Percentiles rank a stretch among this genome's conserved stretches.
These are phyloP conservation scores for Jamesozyma gamospora DNA, from an alignment of 805 yeast species.

Conservation along the genomic window DNA sequence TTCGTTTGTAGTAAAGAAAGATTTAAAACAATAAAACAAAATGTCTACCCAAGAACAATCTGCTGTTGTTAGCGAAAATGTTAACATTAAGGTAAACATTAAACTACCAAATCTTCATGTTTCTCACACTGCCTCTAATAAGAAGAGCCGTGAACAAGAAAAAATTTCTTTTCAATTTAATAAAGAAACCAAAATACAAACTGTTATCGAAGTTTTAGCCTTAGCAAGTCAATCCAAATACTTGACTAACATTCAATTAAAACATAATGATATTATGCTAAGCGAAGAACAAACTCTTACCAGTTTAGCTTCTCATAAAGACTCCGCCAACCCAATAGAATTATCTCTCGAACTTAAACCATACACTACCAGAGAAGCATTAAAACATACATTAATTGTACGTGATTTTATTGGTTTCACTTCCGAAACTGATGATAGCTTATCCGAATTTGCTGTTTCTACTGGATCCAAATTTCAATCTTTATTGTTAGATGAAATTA, in stretches of 20 bases:
- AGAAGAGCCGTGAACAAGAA: constrained; percentile 6
- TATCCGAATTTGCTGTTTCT: constrained; percentile 27
- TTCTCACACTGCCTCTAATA: constrained; percentile 5
- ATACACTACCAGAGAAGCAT: constrained; percentile 24
- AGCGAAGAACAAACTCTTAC: constrained; percentile 9
- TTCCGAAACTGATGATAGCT: constrained; percentile 24
- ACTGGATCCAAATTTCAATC: constrained; percentile 24
- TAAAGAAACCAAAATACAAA: constrained; percentile 20
- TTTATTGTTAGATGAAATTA: constrained; percentile 18
- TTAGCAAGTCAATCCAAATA: constrained; percentile 21
- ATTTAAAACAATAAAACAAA: not conserved
- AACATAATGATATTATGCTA: constrained; percentile 10
- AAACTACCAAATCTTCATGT: constrained; percentile 11
- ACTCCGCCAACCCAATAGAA: constrained; percentile 8
- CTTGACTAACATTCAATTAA: constrained; percentile 22
- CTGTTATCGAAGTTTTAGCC: constrained; percentile 19
- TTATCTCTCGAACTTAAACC: constrained; percentile 18
- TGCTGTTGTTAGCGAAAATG: constrained; percentile 3
- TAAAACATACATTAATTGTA: constrained; percentile 23
- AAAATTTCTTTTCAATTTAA: constrained; percentile 19
- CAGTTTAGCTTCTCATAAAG: constrained; percentile 13
- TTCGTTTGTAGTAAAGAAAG: not conserved
- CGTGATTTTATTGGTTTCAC: constrained; percentile 29
- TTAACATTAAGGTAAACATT: constrained; percentile 13
- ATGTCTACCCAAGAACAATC: constrained; percentile 1